A percentile compares a stretch with the other conserved stretches of the same genome.
phyloP scores from a whole-genome alignment of 495 filamentous ascomycete species.

The Saxispiralis lemnorum region DNA sequence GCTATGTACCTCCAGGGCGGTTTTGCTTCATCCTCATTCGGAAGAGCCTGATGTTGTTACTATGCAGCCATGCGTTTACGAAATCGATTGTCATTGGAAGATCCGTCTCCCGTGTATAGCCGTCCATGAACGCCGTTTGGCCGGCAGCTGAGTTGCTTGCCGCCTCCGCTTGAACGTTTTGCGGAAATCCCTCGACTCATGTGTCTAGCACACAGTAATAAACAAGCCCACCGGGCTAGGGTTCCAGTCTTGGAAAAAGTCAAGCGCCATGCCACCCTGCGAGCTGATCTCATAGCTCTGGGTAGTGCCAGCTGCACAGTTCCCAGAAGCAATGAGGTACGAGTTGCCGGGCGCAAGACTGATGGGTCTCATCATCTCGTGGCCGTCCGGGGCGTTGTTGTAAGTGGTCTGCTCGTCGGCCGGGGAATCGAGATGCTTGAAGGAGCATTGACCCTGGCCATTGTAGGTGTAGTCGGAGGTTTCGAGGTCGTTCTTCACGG shows the following conservation, averaged over 20 bases:
- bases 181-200: too few species aligned
- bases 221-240: constrained; percentile 46
- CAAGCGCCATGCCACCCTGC: constrained; percentile 34
- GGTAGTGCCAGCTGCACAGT: constrained; percentile 33
- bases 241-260: constrained; percentile 48
- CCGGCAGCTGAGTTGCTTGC: too few species aligned
- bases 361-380: constrained; percentile 29
- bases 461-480: constrained; percentile 40
- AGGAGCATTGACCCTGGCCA: constrained; percentile 26
- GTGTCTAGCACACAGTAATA: constrained; percentile 37
- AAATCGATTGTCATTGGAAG: too few species aligned
- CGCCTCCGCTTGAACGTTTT: too few species aligned
- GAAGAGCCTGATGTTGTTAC: too few species aligned
- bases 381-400: constrained; percentile 25
- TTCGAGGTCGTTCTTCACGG: constrained; percentile 31
- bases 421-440: constrained; percentile 11
- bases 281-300: constrained; percentile 14
- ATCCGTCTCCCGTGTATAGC: too few species aligned
- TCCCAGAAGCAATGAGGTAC: constrained; percentile 37
- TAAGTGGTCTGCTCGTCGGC: constrained; percentile 11
- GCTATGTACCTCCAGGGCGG: too few species aligned
- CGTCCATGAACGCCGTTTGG: too few species aligned
- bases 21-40: too few species aligned
- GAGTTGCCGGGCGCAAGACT: constrained; percentile 38
- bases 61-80: too few species aligned